Percentiles rank a stretch among this genome's conserved stretches.
phyloP scores from a whole-genome alignment of 257 asterid genomes.

The Coffea eugenioides region DNA sequence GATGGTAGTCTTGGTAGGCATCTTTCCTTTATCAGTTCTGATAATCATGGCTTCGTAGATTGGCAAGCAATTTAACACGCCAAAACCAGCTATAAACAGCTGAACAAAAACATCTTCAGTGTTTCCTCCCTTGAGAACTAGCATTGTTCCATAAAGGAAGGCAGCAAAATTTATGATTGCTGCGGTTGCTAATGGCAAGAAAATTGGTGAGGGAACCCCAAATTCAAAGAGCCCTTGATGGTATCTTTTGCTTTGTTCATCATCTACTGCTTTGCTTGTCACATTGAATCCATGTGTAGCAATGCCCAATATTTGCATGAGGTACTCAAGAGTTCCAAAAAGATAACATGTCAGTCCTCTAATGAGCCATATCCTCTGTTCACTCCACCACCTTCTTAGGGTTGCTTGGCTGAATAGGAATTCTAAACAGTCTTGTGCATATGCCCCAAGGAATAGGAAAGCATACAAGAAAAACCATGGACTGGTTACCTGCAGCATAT shows the following conservation, averaged over 20 bases:
- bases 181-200: slow-evolving; percentile 54
- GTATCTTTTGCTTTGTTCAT: slow-evolving; percentile 51
- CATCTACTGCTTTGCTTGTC: slow-evolving; percentile 61
- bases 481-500: slow-evolving; percentile 39
- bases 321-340: slow-evolving; percentile 54
- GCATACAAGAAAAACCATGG: slow-evolving; percentile 30
- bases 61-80: slow-evolving; percentile 53
- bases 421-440: slow-evolving; percentile 59
- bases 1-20: slow-evolving; percentile 39
- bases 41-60: slow-evolving; percentile 53
- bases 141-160: not conserved
- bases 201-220: slow-evolving; percentile 62
- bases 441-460: slow-evolving; percentile 54
- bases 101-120: slow-evolving; percentile 35
- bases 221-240: slow-evolving; percentile 58
- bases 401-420: slow-evolving; percentile 47
- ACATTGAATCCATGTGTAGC: slow-evolving; percentile 48
- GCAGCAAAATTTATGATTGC: slow-evolving; percentile 43
- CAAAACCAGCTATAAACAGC: slow-evolving; percentile 50
- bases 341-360: slow-evolving; percentile 35
- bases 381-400: slow-evolving; percentile 67
- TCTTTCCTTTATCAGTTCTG: slow-evolving; percentile 57
- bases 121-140: slow-evolving; percentile 14
- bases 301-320: slow-evolving; percentile 47
- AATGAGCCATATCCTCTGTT: slow-evolving; percentile 68